Evolutionary conservation across 352 stramenopile species (phyloP).

Genomic region (Labyrinthula sp.): DNA sequence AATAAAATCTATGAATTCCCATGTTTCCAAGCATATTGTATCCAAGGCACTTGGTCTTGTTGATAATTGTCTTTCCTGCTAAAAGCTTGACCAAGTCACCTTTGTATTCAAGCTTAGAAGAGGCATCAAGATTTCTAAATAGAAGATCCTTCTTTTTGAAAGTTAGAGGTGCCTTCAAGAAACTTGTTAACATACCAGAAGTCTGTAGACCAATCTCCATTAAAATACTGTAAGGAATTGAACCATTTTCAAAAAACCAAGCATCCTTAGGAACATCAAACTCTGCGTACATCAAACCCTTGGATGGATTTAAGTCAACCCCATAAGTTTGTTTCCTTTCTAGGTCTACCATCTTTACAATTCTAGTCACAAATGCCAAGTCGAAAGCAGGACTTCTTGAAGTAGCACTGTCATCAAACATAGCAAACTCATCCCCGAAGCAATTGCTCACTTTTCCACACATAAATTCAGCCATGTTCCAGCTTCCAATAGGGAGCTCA

Average conservation of each 20-base stretch:
- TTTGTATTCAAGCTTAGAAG: no score
- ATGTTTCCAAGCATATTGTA: constrained; percentile 22
- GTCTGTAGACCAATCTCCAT: constrained; percentile 23
- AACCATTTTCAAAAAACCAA: constrained; percentile 15
- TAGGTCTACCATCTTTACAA: constrained; percentile 2
- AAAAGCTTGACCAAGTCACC: constrained; percentile 4
- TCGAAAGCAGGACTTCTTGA: constrained; percentile 11
- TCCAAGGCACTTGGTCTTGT: constrained; percentile 13
- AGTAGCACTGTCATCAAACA: constrained; percentile 11
- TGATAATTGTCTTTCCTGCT: constrained; percentile 15
- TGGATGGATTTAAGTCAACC: constrained; percentile 12
- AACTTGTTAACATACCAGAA: constrained; percentile 9
- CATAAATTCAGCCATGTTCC: constrained; percentile 24
- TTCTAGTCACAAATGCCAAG: constrained; percentile 7
- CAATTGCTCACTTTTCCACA: constrained; percentile 14
- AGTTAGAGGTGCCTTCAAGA: constrained; percentile 20
- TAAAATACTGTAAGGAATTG: constrained; percentile 18
- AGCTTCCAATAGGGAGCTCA: constrained; percentile 9
- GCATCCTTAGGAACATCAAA: constrained; percentile 14
- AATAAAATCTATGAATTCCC: constrained; percentile 12
- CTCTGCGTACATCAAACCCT: constrained; percentile 15
- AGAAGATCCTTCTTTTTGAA: constrained; percentile 19
- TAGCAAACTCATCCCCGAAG: constrained; percentile 15
- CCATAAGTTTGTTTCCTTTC: neutral
- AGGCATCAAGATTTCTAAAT: constrained; percentile 19